phyloP scores from a whole-genome alignment of 2,329 filamentous ascomycete species.

The Knufia petricola region DNA sequence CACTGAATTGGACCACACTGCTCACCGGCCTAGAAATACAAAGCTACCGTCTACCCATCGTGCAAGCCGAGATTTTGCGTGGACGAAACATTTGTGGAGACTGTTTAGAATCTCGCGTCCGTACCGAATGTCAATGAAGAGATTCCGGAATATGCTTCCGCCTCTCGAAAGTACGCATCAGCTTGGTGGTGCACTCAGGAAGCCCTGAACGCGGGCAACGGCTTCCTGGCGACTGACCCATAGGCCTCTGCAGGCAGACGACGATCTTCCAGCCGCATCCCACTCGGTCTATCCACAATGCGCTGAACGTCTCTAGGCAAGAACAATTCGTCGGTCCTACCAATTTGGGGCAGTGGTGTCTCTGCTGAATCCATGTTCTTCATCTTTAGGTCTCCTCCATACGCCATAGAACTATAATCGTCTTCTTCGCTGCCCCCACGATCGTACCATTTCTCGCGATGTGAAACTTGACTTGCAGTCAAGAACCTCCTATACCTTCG shows the following conservation, averaged over 20 bases:
- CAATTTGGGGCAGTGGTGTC: neutral
- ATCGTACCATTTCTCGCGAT: neutral
- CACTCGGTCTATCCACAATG: neutral
- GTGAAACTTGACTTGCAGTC: neutral
- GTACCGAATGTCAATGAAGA: no score
- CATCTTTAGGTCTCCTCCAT: neutral
- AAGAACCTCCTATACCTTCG: neutral
- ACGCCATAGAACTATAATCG: neutral
- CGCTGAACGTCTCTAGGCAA: neutral
- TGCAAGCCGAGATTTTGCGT: no score
- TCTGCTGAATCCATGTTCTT: neutral
- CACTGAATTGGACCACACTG: no score
- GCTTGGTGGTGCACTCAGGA: no score
- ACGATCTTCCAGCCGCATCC: neutral
- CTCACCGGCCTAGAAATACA: no score
- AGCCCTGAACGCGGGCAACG: neutral
- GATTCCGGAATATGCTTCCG: no score
- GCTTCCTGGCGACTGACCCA: conserved; percentile 2
- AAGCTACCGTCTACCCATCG: no score
- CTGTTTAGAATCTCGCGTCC: no score
- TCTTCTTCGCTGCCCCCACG: neutral
- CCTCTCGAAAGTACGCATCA: no score
- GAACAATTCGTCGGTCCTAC: neutral
- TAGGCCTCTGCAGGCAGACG: neutral
- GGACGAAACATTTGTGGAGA: no score